These are phyloP conservation scores for Glarea lozoyensis DNA, from an alignment of 495 filamentous ascomycete species.

Conservation along the genomic window DNA sequence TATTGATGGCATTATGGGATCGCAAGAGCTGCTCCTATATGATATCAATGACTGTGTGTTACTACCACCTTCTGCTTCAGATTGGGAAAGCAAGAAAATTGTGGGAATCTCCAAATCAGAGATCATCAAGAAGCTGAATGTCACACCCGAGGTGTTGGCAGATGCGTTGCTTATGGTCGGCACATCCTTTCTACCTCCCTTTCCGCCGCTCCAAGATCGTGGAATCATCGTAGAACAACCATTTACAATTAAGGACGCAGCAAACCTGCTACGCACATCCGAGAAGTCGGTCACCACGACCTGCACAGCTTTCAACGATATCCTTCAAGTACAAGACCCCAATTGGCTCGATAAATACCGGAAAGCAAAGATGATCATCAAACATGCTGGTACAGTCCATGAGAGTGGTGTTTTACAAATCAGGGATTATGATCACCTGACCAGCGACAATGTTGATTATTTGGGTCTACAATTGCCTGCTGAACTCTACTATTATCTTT, in stretches of 20 bases:
- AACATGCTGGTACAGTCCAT: slow-evolving; percentile 65
- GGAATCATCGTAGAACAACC: slow-evolving; percentile 35
- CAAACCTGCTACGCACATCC: slow-evolving; percentile 60
- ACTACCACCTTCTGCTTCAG: slow-evolving; percentile 18
- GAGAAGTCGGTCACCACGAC: slow-evolving; percentile 53
- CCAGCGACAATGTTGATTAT: slow-evolving; percentile 78
- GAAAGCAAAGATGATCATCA: slow-evolving; percentile 71
- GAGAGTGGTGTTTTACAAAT: slow-evolving; percentile 65
- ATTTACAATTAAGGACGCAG: slow-evolving; percentile 55
- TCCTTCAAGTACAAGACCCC: slow-evolving; percentile 56
- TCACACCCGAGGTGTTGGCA: slow-evolving; percentile 65
- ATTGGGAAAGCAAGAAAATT: slow-evolving; percentile 58
- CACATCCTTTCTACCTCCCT: slow-evolving; percentile 65
- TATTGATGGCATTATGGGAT: slow-evolving; percentile 71
- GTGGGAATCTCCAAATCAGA: slow-evolving; percentile 61
- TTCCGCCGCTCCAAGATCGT: slow-evolving; percentile 60
- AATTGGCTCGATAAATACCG: slow-evolving; percentile 79
- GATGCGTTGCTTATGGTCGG: slow-evolving; percentile 81
- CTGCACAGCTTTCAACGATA: slow-evolving; percentile 62
- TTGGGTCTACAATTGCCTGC: slow-evolving; percentile 82
- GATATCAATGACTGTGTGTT: slow-evolving; percentile 35
- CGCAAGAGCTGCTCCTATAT: slow-evolving; percentile 82
- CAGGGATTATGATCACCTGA: slow-evolving; percentile 57
- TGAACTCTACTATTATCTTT: slow-evolving; percentile 88
- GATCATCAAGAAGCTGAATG: slow-evolving; percentile 59